A percentile compares a stretch with the other conserved stretches of the same genome.
Evolutionary conservation across 176 grass and related monocot genomes (phyloP).

Genomic region (bread wheat (Triticum aestivum)): DNA sequence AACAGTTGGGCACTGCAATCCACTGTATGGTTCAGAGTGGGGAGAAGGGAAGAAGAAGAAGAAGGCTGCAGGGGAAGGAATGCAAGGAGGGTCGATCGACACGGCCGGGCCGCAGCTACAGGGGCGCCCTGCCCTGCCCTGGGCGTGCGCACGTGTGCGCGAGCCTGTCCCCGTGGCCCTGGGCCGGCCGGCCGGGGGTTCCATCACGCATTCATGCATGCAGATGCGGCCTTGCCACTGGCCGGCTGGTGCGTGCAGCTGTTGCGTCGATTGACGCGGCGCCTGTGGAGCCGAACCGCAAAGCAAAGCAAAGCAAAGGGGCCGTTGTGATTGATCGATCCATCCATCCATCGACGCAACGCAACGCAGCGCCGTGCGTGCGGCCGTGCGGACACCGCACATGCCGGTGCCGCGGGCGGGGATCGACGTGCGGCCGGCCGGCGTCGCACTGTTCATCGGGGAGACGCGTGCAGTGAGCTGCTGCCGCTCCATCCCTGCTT

Average conservation of each 20-base stretch:
- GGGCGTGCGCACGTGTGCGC: slow-evolving; percentile 49
- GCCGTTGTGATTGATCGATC: slow-evolving; percentile 26
- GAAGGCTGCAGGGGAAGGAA: neutral
- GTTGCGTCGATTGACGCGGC: slow-evolving; percentile 34
- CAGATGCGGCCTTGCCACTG: neutral
- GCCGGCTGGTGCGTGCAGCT: neutral
- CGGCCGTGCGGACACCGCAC: slow-evolving; percentile 39
- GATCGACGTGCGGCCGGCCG: neutral
- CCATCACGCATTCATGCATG: slow-evolving; percentile 40
- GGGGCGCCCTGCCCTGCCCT: neutral
- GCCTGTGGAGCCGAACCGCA: slow-evolving; percentile 23
- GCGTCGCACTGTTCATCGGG: slow-evolving; percentile 30
- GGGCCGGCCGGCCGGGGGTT: slow-evolving; percentile 32
- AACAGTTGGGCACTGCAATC: slow-evolving; percentile 9
- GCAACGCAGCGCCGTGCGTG: neutral
- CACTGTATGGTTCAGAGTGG: neutral
- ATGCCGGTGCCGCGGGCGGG: slow-evolving; percentile 1
- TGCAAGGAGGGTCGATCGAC: neutral
- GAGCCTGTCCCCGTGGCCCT: slow-evolving; percentile 38
- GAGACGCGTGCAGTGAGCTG: neutral
- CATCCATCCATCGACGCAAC: neutral
- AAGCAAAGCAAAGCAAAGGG: neutral
- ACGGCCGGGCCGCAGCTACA: slow-evolving; percentile 48
- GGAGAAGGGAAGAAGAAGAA: neutral
- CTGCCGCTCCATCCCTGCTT: too few species aligned